Conservation (phyloP, 495 filamentous ascomycete genomes). For the Aspergillus funiculosus region DNA sequence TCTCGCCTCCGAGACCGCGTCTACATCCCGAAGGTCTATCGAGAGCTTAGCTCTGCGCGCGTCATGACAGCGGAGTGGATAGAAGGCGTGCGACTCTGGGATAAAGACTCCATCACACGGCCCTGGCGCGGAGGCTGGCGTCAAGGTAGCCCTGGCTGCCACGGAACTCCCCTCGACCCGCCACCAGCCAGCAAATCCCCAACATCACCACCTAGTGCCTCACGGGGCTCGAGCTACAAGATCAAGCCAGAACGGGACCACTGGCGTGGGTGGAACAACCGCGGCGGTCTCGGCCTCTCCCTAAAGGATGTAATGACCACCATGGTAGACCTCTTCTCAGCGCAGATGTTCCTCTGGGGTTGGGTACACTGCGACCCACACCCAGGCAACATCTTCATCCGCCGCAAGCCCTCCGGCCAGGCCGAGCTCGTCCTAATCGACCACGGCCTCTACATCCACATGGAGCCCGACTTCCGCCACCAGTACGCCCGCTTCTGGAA, state of each 20-base stretch:
- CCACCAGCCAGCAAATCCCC: conserved; percentile 34
- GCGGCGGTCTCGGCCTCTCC: conserved; percentile 75
- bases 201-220: conserved; percentile 24
- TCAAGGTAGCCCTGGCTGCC: conserved; percentile 68
- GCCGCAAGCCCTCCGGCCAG: conserved; percentile 71
- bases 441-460: conserved; percentile 91
- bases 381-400: conserved; percentile 94
- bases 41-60: conserved; percentile 72
- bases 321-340: conserved; percentile 91
- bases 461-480: conserved; percentile 75
- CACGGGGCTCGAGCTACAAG: conserved; percentile 21
- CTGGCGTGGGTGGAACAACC: conserved; percentile 66
- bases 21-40: conserved; percentile 80
- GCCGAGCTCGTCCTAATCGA: conserved; percentile 93
- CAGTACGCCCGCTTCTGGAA: conserved; percentile 95
- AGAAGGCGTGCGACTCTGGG: conserved; percentile 86
- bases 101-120: conserved; percentile 67
- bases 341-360: conserved; percentile 96
- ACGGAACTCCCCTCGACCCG: conserved; percentile 58
- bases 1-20: conserved; percentile 70
- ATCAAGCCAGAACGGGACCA: conserved; percentile 73
- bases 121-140: conserved; percentile 73
- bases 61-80: conserved; percentile 98
- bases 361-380: conserved; percentile 93
- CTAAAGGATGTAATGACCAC: conserved; percentile 87